Evolutionary conservation across 495 filamentous ascomycete species (phyloP).

Genomic region (Niebla homalea): DNA sequence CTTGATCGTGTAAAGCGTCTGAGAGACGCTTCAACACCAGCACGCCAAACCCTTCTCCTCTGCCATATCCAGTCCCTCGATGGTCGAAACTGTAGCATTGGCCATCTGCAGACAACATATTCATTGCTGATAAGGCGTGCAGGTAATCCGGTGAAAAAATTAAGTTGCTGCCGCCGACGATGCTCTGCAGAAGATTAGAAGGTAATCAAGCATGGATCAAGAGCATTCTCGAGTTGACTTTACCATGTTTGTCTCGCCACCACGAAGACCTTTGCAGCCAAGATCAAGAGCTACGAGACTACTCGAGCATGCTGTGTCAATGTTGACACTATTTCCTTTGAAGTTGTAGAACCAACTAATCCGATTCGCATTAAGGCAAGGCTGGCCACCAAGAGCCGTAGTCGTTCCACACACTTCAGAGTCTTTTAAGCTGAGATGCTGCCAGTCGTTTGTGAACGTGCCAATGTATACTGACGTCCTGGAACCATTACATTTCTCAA

Average conservation of each 20-base stretch:
- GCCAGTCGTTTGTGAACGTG: slow-evolving; percentile 3
- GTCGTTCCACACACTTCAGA: slow-evolving; percentile 36
- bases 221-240: slow-evolving; percentile 21
- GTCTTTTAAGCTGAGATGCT: background rate
- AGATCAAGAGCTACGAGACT: slow-evolving; percentile 24
- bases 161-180: slow-evolving; percentile 25
- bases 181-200: background rate
- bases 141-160: slow-evolving; percentile 13
- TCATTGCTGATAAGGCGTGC: slow-evolving; percentile 13
- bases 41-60: slow-evolving; percentile 32
- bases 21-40: slow-evolving; percentile 29
- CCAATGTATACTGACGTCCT: slow-evolving; percentile 21
- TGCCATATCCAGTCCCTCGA: slow-evolving; percentile 29
- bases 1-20: slow-evolving; percentile 27
- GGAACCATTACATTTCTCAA: slow-evolving; percentile 16
- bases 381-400: background rate
- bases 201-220: background rate
- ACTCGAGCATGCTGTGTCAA: slow-evolving; percentile 30
- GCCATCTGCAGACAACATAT: slow-evolving; percentile 21
- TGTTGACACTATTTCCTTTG: slow-evolving; percentile 22
- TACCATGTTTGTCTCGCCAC: slow-evolving; percentile 26
- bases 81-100: slow-evolving; percentile 11
- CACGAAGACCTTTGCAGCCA: slow-evolving; percentile 19
- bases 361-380: background rate
- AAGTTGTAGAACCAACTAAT: slow-evolving; percentile 71